A percentile compares a stretch with the other conserved stretches of the same genome.
Conservation (phyloP, 257 asterid species). For the Oldenlandia corymbosa region DNA sequence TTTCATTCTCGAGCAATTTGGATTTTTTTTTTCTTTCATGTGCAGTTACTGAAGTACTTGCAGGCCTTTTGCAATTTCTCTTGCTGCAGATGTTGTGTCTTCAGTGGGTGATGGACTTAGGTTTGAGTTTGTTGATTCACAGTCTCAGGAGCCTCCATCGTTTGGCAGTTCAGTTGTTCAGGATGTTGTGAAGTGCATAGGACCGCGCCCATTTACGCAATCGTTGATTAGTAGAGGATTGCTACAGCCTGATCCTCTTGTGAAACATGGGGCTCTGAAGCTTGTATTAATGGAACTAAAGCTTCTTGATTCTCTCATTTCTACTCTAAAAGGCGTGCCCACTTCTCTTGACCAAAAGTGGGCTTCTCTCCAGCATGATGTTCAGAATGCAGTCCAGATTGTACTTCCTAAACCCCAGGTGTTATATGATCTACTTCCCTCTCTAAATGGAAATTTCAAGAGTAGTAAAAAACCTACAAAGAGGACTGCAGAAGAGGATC, state of each 20-base stretch:
- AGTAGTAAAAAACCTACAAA: slow-evolving; percentile 38
- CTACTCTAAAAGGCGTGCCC: slow-evolving; percentile 33
- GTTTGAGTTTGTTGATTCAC: slow-evolving; percentile 34
- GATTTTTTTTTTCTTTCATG: slow-evolving; percentile 8
- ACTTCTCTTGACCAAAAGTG: slow-evolving; percentile 29
- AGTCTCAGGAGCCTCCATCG: slow-evolving; percentile 32
- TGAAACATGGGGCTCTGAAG: slow-evolving; percentile 77
- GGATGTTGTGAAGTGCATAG: slow-evolving; percentile 63
- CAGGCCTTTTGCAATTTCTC: slow-evolving; percentile 75
- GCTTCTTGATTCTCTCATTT: slow-evolving; percentile 58
- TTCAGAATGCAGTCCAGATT: slow-evolving; percentile 54
- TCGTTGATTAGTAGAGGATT: slow-evolving; percentile 67
- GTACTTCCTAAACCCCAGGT: slow-evolving; percentile 81
- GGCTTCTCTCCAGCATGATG: slow-evolving; percentile 50
- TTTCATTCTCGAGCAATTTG: slow-evolving; percentile 11
- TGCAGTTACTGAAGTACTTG: slow-evolving; percentile 44
- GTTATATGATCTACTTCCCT: slow-evolving; percentile 63
- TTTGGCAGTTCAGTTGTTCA: slow-evolving; percentile 46
- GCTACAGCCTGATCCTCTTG: slow-evolving; percentile 63
- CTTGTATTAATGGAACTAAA: slow-evolving; percentile 64
- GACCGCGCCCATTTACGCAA: slow-evolving; percentile 60
- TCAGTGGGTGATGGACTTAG: slow-evolving; percentile 59
- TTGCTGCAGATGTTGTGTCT: slow-evolving; percentile 79
- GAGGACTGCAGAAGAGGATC: slow-evolving; percentile 56
- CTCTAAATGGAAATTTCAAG: slow-evolving; percentile 45